These are phyloP conservation scores for Alternaria incomplexa DNA, from an alignment of 2,329 filamentous ascomycete species.

Conservation along the genomic window DNA sequence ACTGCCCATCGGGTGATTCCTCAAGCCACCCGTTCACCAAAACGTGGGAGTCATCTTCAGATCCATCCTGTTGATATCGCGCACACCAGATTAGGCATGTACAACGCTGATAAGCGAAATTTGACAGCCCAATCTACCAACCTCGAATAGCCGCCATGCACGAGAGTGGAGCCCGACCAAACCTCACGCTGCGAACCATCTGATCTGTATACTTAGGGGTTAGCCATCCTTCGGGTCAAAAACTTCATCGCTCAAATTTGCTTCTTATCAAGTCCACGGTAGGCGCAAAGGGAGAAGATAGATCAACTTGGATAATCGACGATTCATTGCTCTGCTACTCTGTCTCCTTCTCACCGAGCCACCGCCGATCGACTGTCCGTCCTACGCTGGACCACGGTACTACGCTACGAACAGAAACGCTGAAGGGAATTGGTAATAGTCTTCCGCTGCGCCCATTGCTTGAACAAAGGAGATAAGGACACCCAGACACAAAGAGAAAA, in stretches of 20 bases:
- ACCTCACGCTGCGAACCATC: background rate
- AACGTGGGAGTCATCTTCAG: background rate
- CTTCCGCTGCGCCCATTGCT: slow-evolving; percentile 1
- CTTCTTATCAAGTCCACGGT: background rate
- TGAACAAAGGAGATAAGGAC: slow-evolving; percentile 11
- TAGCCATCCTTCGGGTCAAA: background rate
- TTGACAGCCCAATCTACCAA: slow-evolving; percentile 1
- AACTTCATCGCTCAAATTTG: background rate
- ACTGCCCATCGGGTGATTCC: slow-evolving; percentile 2
- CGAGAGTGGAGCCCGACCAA: slow-evolving; percentile 5
- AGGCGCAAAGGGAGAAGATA: background rate
- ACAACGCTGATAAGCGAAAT: background rate
- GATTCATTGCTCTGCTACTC: slow-evolving; percentile 5
- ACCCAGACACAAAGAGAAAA: slow-evolving; percentile 10
- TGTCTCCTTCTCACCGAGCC: slow-evolving; percentile 1
- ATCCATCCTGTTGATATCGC: background rate
- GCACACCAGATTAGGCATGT: background rate
- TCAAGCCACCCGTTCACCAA: background rate
- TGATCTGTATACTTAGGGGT: background rate
- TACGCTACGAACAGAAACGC: background rate
- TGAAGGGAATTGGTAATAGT: slow-evolving; percentile 3
- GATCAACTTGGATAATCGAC: slow-evolving; percentile 1
- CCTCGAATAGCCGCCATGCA: slow-evolving; percentile 7
- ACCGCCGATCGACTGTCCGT: background rate
- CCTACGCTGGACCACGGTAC: background rate